A percentile compares a stretch with the other conserved stretches of the same genome.
phyloP scores from a whole-genome alignment of 768 basidiomycete species.

The Boletus reticulatus region DNA sequence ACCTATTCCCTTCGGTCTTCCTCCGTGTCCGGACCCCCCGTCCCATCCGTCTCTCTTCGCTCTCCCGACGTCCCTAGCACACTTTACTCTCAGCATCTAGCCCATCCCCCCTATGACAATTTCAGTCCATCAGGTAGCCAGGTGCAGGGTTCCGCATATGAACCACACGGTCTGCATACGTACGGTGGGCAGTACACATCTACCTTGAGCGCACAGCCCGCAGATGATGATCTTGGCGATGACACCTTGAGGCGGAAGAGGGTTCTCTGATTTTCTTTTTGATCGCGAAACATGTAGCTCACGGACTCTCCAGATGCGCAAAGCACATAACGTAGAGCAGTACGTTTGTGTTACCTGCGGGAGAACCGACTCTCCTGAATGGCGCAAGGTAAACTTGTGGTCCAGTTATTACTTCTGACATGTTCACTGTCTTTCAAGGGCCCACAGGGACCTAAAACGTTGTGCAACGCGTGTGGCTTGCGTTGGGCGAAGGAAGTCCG shows the following conservation, averaged over 20 bases:
- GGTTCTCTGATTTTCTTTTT: conserved; percentile 32
- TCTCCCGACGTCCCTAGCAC: conserved; percentile 10
- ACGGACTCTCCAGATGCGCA: conserved; percentile 28
- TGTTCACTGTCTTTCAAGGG: conserved; percentile 49
- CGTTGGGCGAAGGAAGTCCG: conserved; percentile 84
- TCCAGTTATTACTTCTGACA: conserved; percentile 4
- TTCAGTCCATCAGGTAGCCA: conserved; percentile 9
- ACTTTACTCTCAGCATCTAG: conserved; percentile 17
- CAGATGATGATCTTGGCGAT: conserved; percentile 45
- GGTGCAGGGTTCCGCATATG: conserved; percentile 14
- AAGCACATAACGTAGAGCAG: conserved; percentile 53
- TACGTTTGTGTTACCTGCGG: conserved; percentile 93
- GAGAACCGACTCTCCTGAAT: conserved; percentile 94
- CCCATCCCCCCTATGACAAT: conserved; percentile 15
- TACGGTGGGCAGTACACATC: conserved; percentile 18
- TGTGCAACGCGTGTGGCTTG: conserved; percentile 95
- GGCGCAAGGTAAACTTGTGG: conserved; percentile 68
- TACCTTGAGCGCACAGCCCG: conserved; percentile 10
- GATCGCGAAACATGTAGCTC: neutral
- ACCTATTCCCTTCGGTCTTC: conserved; percentile 26
- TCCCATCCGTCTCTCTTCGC: conserved; percentile 14
- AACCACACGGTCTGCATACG: conserved; percentile 16
- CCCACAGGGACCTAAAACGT: conserved; percentile 92
- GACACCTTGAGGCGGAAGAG: conserved; percentile 63
- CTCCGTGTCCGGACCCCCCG: conserved; percentile 24